These are phyloP conservation scores for Paramecium biaurelia DNA, from an alignment of 73 alveolate genomes.

Conservation along the genomic window DNA sequence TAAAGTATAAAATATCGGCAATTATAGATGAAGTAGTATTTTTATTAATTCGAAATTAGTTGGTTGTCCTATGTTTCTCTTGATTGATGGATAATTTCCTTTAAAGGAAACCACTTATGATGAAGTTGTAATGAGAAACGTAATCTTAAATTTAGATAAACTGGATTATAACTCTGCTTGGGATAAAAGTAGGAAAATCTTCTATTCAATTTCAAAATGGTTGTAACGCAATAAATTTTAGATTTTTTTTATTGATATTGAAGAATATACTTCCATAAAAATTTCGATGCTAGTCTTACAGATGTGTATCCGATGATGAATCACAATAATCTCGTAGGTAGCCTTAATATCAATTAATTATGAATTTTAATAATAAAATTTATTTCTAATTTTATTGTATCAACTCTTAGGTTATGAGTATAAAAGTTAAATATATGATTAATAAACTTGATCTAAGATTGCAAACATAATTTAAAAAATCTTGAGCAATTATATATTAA, in stretches of 20 bases:
- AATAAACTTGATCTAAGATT: not conserved
- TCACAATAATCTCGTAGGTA: not conserved
- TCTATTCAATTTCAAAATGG: not conserved
- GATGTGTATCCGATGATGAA: slow-evolving; percentile 23
- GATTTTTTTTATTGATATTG: not conserved
- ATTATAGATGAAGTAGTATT: not conserved
- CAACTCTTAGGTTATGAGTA: too few relatives aligned
- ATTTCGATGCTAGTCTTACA: not conserved
- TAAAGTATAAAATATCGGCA: not conserved
- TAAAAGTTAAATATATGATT: not conserved
- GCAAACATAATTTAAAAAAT: not conserved
- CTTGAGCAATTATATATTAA: not conserved
- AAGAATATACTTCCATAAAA: not conserved
- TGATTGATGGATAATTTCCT: slow-evolving; percentile 69
- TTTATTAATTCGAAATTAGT: not conserved
- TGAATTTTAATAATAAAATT: too few relatives aligned
- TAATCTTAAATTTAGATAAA: not conserved
- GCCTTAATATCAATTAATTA: not conserved
- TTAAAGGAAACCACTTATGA: slow-evolving; percentile 53
- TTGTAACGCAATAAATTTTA: not conserved
- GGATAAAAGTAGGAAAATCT: not conserved
- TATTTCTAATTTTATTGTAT: too few relatives aligned
- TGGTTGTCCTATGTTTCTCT: slow-evolving; percentile 68
- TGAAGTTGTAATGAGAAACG: slow-evolving; percentile 58
- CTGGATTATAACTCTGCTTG: slow-evolving; percentile 1